A percentile compares a stretch with the other conserved stretches of the same genome.
phyloP scores from a whole-genome alignment of 129 eudicot species.

The Helichrysum umbraculigerum region DNA sequence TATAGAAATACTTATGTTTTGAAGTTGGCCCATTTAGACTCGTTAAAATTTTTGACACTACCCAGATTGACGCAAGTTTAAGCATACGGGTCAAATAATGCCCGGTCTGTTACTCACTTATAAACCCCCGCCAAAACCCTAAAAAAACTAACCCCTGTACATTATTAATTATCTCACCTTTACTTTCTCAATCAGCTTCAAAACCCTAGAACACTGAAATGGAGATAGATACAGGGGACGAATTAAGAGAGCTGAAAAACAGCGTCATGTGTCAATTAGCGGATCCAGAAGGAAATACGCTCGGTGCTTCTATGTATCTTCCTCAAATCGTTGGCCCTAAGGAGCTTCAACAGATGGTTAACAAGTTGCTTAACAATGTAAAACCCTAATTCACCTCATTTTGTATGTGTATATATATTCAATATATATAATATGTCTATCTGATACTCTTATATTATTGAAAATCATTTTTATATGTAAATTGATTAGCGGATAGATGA shows the following conservation, averaged over 20 bases:
- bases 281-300: conserved; percentile 81
- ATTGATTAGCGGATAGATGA: not conserved
- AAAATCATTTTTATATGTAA: too few species aligned
- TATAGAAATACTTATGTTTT: too few species aligned
- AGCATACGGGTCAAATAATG: too few species aligned
- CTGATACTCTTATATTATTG: not conserved
- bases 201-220: not conserved
- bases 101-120: too few species aligned
- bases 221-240: conserved; percentile 36
- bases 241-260: conserved; percentile 42
- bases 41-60: too few species aligned
- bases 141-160: too few species aligned
- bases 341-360: conserved; percentile 92
- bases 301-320: conserved; percentile 80
- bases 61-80: too few species aligned
- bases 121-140: too few species aligned
- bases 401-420: not conserved
- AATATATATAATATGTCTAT: not conserved
- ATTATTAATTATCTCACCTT: too few species aligned
- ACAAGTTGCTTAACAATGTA: conserved; percentile 71
- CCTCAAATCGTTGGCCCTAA: conserved; percentile 90
- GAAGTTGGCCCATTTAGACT: too few species aligned
- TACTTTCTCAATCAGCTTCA: not conserved
- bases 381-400: not conserved
- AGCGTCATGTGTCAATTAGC: conserved; percentile 81